Evolutionary conservation across 2,329 filamentous ascomycete species (phyloP), one percentile per base, ranked within the genome.

Genomic region (Malbranchea zuffiana): DNA sequence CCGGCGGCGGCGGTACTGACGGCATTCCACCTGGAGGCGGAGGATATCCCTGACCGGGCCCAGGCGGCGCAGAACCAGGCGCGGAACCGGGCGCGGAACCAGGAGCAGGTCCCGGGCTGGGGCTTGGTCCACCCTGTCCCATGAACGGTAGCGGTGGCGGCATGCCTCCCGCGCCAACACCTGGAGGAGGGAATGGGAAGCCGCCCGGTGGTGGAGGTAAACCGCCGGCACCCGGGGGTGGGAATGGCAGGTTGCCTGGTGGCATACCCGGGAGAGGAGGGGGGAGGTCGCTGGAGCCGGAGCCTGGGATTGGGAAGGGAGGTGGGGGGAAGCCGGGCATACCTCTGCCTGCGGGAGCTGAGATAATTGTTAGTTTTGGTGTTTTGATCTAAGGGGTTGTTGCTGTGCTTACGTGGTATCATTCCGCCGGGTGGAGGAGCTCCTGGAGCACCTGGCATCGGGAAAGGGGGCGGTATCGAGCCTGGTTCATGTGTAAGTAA

Each of bases 391-490:
- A 27, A 4, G 25, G 25, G n/a, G n/a, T n/a, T n/a, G n/a, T n/a
- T n/a, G n/a, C n/a, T n/a, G n/a, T n/a, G n/a, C 72, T 52, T 73
- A 77, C 74, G 74, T 55, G 73, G 66, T 35, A 47, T 64, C 50
- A 67, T 56, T 45, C 57, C 63, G 32, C 50, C 50, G 4, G 46
- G 44, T 28, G 60, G 60, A 19, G 54, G 49, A 23, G 57, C 60
- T 24, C 57, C 57, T 39, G 59, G 55, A 23, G 48, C 59, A 32
- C 60, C 61, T 35, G 67, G 66, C 44, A 67, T 61, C 39, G 69
- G 71, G 50, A 78, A 79, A 17, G 74, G 74, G 29, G 74, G 75
- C 44, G 64, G 62, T 41, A 68, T 55, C 50, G 59, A 60, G 46
- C 50, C 60, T 39, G 56, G 54, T 24, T 44, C 52, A 41, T 54